Base-by-base conservation (phyloP, 345 rosid species). In the Moricandia moricandioides region DNA sequence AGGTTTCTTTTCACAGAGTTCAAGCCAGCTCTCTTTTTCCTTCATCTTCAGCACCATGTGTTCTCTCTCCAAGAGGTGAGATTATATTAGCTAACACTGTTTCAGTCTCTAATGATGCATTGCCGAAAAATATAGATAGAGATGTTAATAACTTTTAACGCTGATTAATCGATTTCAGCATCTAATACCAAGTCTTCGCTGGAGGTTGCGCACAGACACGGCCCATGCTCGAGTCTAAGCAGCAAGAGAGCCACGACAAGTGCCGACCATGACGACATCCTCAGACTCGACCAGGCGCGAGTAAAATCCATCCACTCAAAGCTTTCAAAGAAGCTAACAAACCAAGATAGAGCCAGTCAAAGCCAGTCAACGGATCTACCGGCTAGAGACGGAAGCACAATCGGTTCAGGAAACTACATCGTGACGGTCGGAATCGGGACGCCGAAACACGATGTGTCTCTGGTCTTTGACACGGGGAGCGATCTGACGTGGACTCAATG, bases 401-500 rank as follows among this genome's bases (percentile, higher is more conserved):
- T 88, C 7, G 96, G 90, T 0, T 49, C 88, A 0, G 88, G 85
- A 4, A 84, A 85, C 74, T 90, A 72, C 67, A 14, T 90, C 3
- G 91, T 87, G 0, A 82, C 85, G 0, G 85, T 90, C 39, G 91
- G 89, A 39, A 52, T 90, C 10, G 96, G 93, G 29, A 77, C 84
- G 6, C 96, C 96, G 0, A 86, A 84, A 30, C 71, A 70, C 26
- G 83, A 83, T 0, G 27, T 85, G 0, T 72, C 89, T n/a, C 85
- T 90, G 47, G 65, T 83, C 24, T 88, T 87, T n/a, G 96, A 88
- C 69, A 88, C 93, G 1, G 96, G 93, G 5, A 88, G 96, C 35
- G 93, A 86, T 63, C 62, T 88, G 52, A 86, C 96, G 0, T 88
- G 96, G 93, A 87, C 86, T 0, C 89, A 86, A 3, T 88, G 93